Percentiles rank a stretch among this genome's conserved stretches.
These are phyloP conservation scores for Primulina tabacum DNA, from an alignment of 257 asterid genomes.

Conservation along the genomic window DNA sequence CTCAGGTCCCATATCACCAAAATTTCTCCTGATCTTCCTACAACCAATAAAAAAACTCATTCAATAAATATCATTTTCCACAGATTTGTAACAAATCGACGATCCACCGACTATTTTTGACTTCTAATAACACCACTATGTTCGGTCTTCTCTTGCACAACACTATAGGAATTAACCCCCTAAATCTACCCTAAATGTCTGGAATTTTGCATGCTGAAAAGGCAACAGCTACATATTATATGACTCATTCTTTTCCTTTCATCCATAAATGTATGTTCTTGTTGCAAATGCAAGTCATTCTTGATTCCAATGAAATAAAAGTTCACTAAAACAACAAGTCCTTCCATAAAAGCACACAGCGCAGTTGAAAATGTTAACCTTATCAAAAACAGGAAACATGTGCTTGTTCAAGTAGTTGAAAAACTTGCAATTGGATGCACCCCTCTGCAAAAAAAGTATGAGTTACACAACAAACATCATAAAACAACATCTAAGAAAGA, in stretches of 20 bases:
- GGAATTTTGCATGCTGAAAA: neutral
- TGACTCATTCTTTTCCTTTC: neutral
- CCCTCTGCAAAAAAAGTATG: conserved; percentile 60
- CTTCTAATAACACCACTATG: too few species aligned
- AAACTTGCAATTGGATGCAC: conserved; percentile 93
- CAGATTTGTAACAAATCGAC: too few species aligned
- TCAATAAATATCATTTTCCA: too few species aligned
- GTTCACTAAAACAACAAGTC: neutral
- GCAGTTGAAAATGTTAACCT: conserved; percentile 42
- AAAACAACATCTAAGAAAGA: conserved; percentile 19
- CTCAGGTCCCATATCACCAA: too few species aligned
- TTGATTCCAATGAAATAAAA: neutral
- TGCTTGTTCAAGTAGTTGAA: conserved; percentile 75
- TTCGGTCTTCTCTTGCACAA: too few species aligned
- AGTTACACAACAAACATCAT: conserved; percentile 27
- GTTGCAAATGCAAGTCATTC: neutral
- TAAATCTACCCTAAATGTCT: neutral
- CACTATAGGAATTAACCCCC: too few species aligned
- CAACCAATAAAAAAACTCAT: too few species aligned
- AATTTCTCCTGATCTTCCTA: too few species aligned
- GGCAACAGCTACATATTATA: neutral
- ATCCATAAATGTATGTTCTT: too few species aligned
- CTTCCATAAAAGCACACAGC: neutral
- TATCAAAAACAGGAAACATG: conserved; percentile 75
- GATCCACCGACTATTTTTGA: too few species aligned